Conservation (phyloP, 805 yeast genomes). For the Cyberlindnera petersonii region DNA sequence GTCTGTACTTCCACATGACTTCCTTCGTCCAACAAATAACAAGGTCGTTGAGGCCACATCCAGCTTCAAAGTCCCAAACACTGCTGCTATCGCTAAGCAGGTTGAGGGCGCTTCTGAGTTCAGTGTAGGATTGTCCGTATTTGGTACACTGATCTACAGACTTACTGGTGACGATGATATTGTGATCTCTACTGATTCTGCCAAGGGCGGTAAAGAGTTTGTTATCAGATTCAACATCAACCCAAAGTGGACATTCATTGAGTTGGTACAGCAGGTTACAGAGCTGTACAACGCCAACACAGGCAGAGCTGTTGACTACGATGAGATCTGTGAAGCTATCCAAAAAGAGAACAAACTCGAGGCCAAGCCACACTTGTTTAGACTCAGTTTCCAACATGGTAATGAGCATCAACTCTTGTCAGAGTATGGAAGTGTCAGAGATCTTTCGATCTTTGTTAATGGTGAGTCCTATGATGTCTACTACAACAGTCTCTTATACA, state of each 20-base stretch:
- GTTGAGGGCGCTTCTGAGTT: slow-evolving; percentile 36
- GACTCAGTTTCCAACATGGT: slow-evolving; percentile 51
- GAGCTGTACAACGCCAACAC: slow-evolving; percentile 35
- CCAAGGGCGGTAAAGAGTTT: slow-evolving; percentile 39
- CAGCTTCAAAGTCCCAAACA: slow-evolving; percentile 33
- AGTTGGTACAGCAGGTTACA: slow-evolving; percentile 45
- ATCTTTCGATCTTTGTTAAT: slow-evolving; percentile 52
- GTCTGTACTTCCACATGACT: slow-evolving; percentile 86
- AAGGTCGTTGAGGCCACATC: slow-evolving; percentile 61
- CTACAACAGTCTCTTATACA: slow-evolving; percentile 77
- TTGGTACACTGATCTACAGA: slow-evolving; percentile 68
- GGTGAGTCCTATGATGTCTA: slow-evolving; percentile 39
- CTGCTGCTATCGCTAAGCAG: slow-evolving; percentile 19
- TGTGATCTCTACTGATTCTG: slow-evolving; percentile 68
- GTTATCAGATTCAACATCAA: slow-evolving; percentile 61
- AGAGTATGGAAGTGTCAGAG: slow-evolving; percentile 52
- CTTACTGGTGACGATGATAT: slow-evolving; percentile 94
- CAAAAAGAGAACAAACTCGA: slow-evolving; percentile 48
- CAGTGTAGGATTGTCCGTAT: slow-evolving; percentile 56
- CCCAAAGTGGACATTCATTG: slow-evolving; percentile 49
- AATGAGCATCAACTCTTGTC: slow-evolving; percentile 25
- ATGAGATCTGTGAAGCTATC: slow-evolving; percentile 51
- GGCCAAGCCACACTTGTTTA: slow-evolving; percentile 57
- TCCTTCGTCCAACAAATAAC: slow-evolving; percentile 67
- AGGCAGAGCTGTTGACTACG: slow-evolving; percentile 41